Conservation (phyloP, 371 early-diverging fungal species). For the Circinella umbellata region DNA sequence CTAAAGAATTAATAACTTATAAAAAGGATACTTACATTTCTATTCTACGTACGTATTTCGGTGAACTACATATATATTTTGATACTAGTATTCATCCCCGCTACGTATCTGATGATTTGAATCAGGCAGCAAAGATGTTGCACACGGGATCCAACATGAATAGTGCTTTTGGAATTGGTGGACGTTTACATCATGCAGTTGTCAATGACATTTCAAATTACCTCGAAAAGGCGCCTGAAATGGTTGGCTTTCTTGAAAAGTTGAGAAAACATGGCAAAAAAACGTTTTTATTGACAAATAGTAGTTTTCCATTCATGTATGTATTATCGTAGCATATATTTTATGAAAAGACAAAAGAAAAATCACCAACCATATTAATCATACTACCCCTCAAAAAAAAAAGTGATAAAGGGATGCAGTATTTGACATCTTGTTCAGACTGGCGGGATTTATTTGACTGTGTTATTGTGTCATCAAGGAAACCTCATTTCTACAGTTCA, state of each 20-base stretch:
- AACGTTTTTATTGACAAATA: constrained; percentile 66
- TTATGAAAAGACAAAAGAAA: background rate
- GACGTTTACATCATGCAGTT: constrained; percentile 55
- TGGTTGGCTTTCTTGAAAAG: constrained; percentile 56
- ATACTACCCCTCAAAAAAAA: background rate
- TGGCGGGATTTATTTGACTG: constrained; percentile 73
- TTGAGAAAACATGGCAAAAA: constrained; percentile 56
- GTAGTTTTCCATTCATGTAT: constrained; percentile 61
- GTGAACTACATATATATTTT: background rate
- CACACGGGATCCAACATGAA: constrained; percentile 42
- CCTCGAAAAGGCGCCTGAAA: constrained; percentile 49
- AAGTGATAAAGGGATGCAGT: constrained; percentile 54
- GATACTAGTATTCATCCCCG: constrained; percentile 61
- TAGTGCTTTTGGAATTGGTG: constrained; percentile 50
- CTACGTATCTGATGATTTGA: constrained; percentile 68
- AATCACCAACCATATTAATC: background rate
- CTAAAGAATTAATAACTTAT: too few relatives aligned
- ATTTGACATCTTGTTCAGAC: constrained; percentile 52
- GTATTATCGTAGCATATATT: constrained; percentile 16
- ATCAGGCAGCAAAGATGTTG: constrained; percentile 54
- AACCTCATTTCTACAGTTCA: constrained; percentile 65
- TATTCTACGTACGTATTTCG: too few relatives aligned
- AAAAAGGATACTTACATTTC: too few relatives aligned
- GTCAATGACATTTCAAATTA: constrained; percentile 56
- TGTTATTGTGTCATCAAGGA: constrained; percentile 62